These are phyloP conservation scores for Aspergillus hortae DNA, from an alignment of 2,329 filamentous ascomycete genomes.

Conservation along the genomic window DNA sequence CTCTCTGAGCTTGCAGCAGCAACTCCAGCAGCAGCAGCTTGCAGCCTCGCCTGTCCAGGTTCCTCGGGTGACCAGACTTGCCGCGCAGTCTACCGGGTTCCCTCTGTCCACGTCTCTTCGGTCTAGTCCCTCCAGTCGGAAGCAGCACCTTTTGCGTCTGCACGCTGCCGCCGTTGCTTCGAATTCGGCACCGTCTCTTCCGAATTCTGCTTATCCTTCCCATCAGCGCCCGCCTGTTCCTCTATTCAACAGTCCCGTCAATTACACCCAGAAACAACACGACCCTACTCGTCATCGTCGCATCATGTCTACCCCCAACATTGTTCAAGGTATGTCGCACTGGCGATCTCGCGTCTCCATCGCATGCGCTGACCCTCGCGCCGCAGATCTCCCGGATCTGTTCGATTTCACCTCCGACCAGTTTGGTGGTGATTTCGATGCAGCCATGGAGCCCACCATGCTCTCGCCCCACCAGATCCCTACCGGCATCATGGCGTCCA, in stretches of 20 bases:
- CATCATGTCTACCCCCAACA: conserved; percentile 39
- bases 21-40: conserved; percentile 31
- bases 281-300: conserved; percentile 26
- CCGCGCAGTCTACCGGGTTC: conserved; percentile 37
- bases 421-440: conserved; percentile 23
- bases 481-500: conserved; percentile 44
- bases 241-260: conserved; percentile 32
- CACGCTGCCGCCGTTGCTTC: conserved; percentile 39
- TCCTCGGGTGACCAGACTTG: conserved; percentile 38
- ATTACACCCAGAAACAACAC: conserved; percentile 28
- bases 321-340: conserved; percentile 41
- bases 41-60: conserved; percentile 35
- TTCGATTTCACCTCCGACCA: conserved; percentile 27
- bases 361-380: conserved; percentile 12
- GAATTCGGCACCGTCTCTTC: conserved; percentile 24
- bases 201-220: conserved; percentile 26
- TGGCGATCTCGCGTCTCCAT: background rate
- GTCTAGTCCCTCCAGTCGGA: conserved; percentile 32
- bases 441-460: conserved; percentile 22
- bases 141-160: conserved; percentile 25
- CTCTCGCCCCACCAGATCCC: conserved; percentile 23
- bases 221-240: conserved; percentile 39
- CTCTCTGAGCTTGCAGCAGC: conserved; percentile 34
- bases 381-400: conserved; percentile 24
- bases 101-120: conserved; percentile 36